These are phyloP conservation scores for Penicillium steckii DNA, from an alignment of 495 filamentous ascomycete species.

Conservation along the genomic window DNA sequence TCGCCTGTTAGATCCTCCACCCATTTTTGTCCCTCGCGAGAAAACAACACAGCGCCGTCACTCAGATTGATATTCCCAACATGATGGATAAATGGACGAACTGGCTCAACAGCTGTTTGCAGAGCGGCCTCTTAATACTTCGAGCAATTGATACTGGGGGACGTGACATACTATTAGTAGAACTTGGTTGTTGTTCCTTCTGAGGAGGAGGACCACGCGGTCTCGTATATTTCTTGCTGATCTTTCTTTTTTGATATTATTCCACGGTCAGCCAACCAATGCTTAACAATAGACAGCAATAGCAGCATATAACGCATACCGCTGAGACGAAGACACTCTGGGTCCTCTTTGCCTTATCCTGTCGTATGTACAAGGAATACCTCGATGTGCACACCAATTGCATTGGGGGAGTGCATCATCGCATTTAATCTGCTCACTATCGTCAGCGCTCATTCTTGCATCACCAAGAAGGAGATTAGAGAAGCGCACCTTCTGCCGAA, in stretches of 20 bases:
- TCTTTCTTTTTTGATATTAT: background rate
- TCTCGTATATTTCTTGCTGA: background rate
- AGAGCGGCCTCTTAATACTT: background rate
- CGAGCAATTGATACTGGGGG: background rate
- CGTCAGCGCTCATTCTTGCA: background rate
- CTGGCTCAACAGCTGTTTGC: background rate
- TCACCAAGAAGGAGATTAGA: background rate
- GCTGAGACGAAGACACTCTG: background rate
- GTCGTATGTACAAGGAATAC: background rate
- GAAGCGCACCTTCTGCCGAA: slow-evolving; percentile 1
- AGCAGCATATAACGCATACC: background rate
- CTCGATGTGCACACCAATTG: slow-evolving; percentile 3
- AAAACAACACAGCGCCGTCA: background rate
- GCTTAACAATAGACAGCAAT: background rate
- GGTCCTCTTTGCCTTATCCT: slow-evolving; percentile 1
- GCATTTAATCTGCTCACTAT: slow-evolving; percentile 3
- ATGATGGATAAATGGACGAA: background rate
- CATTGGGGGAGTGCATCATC: background rate
- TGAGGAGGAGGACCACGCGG: background rate
- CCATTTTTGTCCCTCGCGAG: background rate
- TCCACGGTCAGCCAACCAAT: background rate
- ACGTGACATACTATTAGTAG: background rate
- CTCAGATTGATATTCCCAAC: background rate
- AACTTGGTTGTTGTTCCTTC: background rate
- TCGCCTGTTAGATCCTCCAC: background rate